Percentiles rank a stretch among this genome's conserved stretches.
Conservation (phyloP, 805 yeast species). For the Grigorovia humatica region DNA sequence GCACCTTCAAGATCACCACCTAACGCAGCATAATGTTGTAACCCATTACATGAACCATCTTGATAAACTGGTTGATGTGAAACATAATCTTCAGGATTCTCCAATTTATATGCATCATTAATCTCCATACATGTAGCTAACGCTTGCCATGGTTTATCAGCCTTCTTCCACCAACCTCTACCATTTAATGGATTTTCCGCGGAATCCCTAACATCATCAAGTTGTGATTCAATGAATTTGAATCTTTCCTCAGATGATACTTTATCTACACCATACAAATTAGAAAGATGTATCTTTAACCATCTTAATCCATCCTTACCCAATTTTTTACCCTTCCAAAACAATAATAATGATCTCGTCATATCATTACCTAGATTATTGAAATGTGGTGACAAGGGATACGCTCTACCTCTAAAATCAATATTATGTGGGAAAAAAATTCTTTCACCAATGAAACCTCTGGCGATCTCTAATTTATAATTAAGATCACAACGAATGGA, state of each 20-base stretch:
- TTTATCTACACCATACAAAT: slow-evolving; percentile 66
- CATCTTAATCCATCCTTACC: slow-evolving; percentile 59
- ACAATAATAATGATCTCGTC: slow-evolving; percentile 58
- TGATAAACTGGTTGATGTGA: slow-evolving; percentile 76
- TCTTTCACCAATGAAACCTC: slow-evolving; percentile 77
- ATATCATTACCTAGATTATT: slow-evolving; percentile 74
- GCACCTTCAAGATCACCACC: slow-evolving; percentile 86
- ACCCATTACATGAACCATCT: slow-evolving; percentile 81
- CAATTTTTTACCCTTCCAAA: slow-evolving; percentile 66
- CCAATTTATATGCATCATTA: slow-evolving; percentile 46
- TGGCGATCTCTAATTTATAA: slow-evolving; percentile 88
- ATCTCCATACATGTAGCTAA: slow-evolving; percentile 61
- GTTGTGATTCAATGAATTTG: slow-evolving; percentile 45
- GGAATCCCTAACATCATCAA: slow-evolving; percentile 44
- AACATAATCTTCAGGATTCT: slow-evolving; percentile 53
- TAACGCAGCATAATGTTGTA: slow-evolving; percentile 78
- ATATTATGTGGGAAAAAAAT: slow-evolving; percentile 72
- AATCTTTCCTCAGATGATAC: slow-evolving; percentile 56
- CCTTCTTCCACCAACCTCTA: slow-evolving; percentile 56
- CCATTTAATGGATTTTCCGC: slow-evolving; percentile 54
- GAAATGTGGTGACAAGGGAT: slow-evolving; percentile 71
- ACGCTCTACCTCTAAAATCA: slow-evolving; percentile 79
- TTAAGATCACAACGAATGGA: slow-evolving; percentile 91
- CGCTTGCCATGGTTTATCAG: slow-evolving; percentile 81
- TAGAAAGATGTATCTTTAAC: slow-evolving; percentile 69